Evolutionary conservation across 352 stramenopile species (phyloP).

Genomic region (Achlya hypogyna): DNA sequence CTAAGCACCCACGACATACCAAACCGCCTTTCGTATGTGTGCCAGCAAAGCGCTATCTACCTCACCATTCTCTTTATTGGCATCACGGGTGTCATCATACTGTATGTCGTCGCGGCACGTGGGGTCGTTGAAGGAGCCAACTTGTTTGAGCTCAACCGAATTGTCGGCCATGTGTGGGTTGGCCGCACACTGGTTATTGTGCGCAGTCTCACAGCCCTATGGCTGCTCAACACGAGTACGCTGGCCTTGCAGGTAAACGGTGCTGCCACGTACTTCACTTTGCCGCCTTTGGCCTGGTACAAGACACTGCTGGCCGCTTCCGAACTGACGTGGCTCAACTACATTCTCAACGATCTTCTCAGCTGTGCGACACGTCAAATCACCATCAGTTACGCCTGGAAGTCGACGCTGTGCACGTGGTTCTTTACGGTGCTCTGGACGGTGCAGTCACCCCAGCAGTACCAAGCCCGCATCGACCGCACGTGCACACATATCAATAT

Average conservation of each 20-base stretch:
- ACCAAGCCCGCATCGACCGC: not conserved
- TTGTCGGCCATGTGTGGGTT: constrained; percentile 10
- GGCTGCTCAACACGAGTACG: not conserved
- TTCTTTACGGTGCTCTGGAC: not conserved
- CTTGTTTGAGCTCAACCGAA: constrained; percentile 6
- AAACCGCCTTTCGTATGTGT: not conserved
- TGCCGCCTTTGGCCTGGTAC: not conserved
- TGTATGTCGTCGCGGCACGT: not conserved
- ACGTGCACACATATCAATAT: not conserved
- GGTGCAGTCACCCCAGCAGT: not conserved
- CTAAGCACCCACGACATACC: not conserved
- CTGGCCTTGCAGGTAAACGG: not conserved
- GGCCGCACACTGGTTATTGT: constrained; percentile 9
- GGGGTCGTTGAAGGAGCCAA: constrained; percentile 4
- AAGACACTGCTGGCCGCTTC: not conserved
- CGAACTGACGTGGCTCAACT: not conserved
- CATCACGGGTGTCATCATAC: not conserved
- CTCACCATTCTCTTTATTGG: not conserved
- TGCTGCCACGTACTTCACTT: not conserved
- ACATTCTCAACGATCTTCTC: not conserved
- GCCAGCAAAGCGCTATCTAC: not conserved
- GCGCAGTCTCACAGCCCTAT: constrained; percentile 1
- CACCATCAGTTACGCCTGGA: not conserved
- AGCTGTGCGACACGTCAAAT: not conserved
- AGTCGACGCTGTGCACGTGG: not conserved